Percentiles rank a stretch among this genome's conserved stretches.
phyloP scores from a whole-genome alignment of 805 yeast species.

The Kodamaea kaohsiungensis region DNA sequence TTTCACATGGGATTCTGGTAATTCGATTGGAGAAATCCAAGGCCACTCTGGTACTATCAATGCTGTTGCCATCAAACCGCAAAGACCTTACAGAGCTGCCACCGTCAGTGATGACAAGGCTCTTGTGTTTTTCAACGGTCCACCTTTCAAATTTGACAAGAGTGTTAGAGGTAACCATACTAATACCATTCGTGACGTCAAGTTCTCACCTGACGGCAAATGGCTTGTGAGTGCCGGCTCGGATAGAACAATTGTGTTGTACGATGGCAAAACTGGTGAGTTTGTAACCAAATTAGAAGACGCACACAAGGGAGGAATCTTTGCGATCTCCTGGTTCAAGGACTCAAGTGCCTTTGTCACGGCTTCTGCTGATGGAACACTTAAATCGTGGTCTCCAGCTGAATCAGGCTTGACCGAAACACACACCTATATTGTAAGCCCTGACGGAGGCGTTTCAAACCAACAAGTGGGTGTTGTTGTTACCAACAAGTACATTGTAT shows the following conservation, averaged over 20 bases:
- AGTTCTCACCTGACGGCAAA: constrained; percentile 80
- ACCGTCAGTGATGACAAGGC: constrained; percentile 90
- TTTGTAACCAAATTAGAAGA: constrained; percentile 50
- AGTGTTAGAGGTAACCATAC: constrained; percentile 74
- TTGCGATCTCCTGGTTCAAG: constrained; percentile 68
- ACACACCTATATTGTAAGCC: constrained; percentile 48
- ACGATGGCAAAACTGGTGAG: constrained; percentile 89
- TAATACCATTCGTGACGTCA: constrained; percentile 78
- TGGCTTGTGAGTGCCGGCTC: constrained; percentile 79
- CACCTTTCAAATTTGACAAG: constrained; percentile 85
- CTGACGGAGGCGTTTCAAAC: constrained; percentile 48
- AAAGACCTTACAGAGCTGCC: constrained; percentile 89
- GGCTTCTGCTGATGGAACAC: constrained; percentile 77
- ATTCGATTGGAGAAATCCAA: constrained; percentile 93
- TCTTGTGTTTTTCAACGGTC: constrained; percentile 83
- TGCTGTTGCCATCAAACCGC: constrained; percentile 80
- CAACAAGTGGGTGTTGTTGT: constrained; percentile 83
- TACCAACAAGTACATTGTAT: constrained; percentile 57
- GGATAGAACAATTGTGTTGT: constrained; percentile 73
- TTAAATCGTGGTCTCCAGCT: constrained; percentile 56
- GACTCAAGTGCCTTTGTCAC: constrained; percentile 65
- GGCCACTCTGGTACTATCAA: constrained; percentile 87
- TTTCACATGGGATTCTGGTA: constrained; percentile 92
- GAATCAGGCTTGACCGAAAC: neutral
- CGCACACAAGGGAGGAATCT: constrained; percentile 80